Evolutionary conservation across 768 basidiomycete species (phyloP).

Genomic region (Nidularia sp.): DNA sequence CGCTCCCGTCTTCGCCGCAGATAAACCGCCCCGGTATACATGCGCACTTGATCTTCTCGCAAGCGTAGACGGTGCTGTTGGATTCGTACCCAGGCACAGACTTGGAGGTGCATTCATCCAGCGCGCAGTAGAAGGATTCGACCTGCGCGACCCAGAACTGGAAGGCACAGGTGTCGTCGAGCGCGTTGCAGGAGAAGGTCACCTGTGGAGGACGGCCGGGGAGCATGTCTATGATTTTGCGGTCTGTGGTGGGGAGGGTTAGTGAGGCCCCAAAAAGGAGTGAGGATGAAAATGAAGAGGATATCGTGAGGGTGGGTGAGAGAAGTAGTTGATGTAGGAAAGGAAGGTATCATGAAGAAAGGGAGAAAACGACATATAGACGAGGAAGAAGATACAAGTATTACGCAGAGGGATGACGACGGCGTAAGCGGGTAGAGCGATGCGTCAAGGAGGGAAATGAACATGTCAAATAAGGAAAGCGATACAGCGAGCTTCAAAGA

Average conservation of each 20-base stretch:
- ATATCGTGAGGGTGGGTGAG: background rate
- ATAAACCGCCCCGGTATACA: conserved; percentile 95
- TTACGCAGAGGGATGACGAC: background rate
- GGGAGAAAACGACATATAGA: background rate
- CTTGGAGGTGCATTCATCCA: conserved; percentile 63
- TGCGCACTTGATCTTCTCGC: conserved; percentile 81
- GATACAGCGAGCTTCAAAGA: no score
- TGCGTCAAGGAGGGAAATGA: no score
- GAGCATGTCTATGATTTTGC: conserved; percentile 92
- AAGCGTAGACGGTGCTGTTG: conserved; percentile 76
- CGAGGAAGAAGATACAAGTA: background rate
- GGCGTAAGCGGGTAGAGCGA: no score
- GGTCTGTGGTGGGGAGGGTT: conserved; percentile 46
- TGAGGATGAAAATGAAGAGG: background rate
- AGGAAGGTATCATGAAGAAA: background rate
- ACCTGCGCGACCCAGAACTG: conserved; percentile 97
- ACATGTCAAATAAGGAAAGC: no score
- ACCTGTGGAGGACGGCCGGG: conserved; percentile 90
- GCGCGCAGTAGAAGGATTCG: conserved; percentile 93
- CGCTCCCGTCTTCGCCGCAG: conserved; percentile 92
- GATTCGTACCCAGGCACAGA: conserved; percentile 47
- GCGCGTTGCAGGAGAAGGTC: conserved; percentile 85
- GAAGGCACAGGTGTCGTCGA: conserved; percentile 72
- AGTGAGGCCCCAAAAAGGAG: background rate
- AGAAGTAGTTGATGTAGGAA: background rate